phyloP scores from a whole-genome alignment of 1,284 basidiomycete genomes.

The Ustilago vetiveriae region DNA sequence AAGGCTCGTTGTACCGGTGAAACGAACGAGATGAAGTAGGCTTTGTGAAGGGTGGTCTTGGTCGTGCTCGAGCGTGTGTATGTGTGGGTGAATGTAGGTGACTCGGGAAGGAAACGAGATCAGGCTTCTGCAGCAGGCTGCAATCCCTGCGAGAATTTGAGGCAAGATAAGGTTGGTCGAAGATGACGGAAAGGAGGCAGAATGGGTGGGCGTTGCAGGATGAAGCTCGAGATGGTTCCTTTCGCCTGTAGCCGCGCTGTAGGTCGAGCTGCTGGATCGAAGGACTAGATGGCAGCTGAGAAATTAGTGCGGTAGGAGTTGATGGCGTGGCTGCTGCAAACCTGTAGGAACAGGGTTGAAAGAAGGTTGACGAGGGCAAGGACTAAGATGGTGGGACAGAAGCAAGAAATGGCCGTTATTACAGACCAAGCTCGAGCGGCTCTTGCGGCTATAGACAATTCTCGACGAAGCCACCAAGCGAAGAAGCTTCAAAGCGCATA shows the following conservation, averaged over 20 bases:
- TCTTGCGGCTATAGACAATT: neutral
- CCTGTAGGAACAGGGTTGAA: too few species aligned
- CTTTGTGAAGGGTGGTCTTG: slow-evolving; percentile 1
- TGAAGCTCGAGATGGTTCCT: neutral
- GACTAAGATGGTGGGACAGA: neutral
- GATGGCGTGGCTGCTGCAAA: too few species aligned
- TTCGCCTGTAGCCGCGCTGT: too few species aligned
- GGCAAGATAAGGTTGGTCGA: neutral
- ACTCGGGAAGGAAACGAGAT: too few species aligned
- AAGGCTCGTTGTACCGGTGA: neutral
- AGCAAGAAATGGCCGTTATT: neutral
- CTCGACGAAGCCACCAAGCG: too few species aligned
- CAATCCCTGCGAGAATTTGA: neutral
- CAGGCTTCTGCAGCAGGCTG: too few species aligned
- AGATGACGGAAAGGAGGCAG: neutral
- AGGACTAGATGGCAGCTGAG: too few species aligned
- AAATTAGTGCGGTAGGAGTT: too few species aligned
- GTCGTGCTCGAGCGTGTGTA: slow-evolving; percentile 1
- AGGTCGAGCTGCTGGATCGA: too few species aligned
- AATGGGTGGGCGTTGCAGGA: neutral
- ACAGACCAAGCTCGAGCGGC: neutral
- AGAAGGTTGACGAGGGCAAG: neutral
- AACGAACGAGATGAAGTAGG: slow-evolving; percentile 1
- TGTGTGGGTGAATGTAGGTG: too few species aligned
- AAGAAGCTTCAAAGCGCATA: too few species aligned